Conservation (phyloP, 2,329 filamentous ascomycete genomes). For the Ophiostoma angusticollis region DNA sequence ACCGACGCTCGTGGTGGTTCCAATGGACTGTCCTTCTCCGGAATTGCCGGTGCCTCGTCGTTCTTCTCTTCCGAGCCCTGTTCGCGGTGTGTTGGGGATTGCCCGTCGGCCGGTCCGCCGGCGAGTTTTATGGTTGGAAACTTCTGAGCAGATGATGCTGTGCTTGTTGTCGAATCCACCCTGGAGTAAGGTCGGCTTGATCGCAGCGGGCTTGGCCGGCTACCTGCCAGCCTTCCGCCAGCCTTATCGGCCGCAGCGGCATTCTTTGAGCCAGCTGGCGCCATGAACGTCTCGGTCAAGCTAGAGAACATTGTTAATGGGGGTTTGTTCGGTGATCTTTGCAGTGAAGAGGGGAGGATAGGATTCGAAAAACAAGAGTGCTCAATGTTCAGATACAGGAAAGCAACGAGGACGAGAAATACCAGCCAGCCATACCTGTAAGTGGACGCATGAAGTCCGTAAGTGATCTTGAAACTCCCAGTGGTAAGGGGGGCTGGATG, state of each 20-base stretch:
- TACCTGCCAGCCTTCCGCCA: conserved; percentile 4
- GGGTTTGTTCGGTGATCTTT: neutral
- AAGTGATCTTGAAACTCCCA: conserved; percentile 11
- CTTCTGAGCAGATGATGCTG: neutral
- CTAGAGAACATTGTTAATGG: conserved; percentile 19
- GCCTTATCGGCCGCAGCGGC: conserved; percentile 11
- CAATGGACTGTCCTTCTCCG: conserved; percentile 30
- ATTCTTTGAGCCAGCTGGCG: conserved; percentile 16
- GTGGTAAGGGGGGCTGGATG: conserved; percentile 4
- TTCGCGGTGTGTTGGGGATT: neutral
- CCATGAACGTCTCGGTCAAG: conserved; percentile 19
- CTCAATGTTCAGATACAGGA: neutral
- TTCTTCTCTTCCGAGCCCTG: conserved; percentile 14
- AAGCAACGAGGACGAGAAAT: neutral
- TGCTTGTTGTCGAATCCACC: conserved; percentile 7
- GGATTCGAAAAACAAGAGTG: neutral
- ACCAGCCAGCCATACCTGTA: conserved; percentile 1
- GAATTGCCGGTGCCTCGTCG: conserved; percentile 30
- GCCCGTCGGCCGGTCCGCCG: conserved; percentile 11
- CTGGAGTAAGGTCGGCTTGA: conserved; percentile 19
- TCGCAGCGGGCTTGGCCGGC: conserved; percentile 18
- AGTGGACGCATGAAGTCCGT: conserved; percentile 11
- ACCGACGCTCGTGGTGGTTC: conserved; percentile 44
- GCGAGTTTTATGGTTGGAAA: conserved; percentile 14
- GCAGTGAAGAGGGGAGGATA: too few species aligned